phyloP scores from a whole-genome alignment of 2,329 filamentous ascomycete genomes.

The Colletotrichum spinosum region DNA sequence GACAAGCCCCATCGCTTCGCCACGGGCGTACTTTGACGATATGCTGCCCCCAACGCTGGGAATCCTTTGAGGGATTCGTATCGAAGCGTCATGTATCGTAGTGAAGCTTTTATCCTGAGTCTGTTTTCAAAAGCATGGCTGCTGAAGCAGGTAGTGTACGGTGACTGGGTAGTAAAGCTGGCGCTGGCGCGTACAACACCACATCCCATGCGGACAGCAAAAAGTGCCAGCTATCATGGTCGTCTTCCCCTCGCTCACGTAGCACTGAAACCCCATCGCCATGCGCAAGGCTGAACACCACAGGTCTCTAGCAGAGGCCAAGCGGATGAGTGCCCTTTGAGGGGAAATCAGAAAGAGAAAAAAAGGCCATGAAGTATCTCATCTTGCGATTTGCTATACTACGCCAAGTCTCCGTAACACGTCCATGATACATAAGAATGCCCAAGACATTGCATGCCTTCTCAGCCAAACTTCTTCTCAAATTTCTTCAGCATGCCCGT shows the following conservation, averaged over 20 bases:
- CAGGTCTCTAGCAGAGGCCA: not conserved
- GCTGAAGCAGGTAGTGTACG: no score
- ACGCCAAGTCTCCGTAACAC: not conserved
- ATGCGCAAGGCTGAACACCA: no score
- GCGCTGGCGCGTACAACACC: no score
- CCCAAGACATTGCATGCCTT: not conserved
- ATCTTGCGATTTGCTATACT: no score
- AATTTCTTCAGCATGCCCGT: constrained; percentile 81
- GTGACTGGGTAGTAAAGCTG: no score
- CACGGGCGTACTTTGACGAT: not conserved
- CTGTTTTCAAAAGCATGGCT: no score
- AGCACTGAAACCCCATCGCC: no score
- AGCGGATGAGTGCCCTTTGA: not conserved
- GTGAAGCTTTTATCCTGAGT: no score
- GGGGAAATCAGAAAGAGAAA: not conserved
- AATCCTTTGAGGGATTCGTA: constrained; percentile 12
- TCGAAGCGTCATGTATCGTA: constrained; percentile 15
- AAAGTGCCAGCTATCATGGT: no score
- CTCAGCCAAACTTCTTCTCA: constrained; percentile 77
- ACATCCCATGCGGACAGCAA: no score
- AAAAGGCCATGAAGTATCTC: not conserved
- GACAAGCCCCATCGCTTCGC: not conserved
- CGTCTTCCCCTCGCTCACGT: no score
- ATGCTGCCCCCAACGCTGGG: constrained; percentile 16
- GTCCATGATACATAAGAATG: not conserved